Base-by-base conservation (phyloP, 129 eudicot species). In the Flaveria sonorensis region DNA sequence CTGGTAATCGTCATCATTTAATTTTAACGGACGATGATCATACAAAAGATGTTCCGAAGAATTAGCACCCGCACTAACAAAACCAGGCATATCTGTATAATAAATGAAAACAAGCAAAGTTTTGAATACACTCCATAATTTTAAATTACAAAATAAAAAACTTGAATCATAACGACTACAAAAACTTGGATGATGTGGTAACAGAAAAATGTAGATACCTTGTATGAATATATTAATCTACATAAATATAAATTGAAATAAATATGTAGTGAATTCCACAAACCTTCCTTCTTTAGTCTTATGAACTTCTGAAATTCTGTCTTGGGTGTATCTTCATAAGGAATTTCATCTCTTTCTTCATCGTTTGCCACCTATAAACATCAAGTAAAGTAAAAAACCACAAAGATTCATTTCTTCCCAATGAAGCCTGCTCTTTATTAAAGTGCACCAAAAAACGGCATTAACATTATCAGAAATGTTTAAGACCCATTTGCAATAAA, bases 1-100 rank as follows among this genome's bases (percentile, higher is more conserved):
- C 19, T 81, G 83, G 64, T 81, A 71, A 36, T 95, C 97, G 10
- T 95, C 99, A 0, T 74, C 72, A 7, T 95, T 95, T 14, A 92
- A 69, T 53, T 69, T 64, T 2, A 86, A 85, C 3, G 97, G 94
- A 1, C 81, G 92, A 26, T 95, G 99, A 77, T 95, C 99, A 61
- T 76, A 89, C 10, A 95, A 68, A 24, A 47, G 60, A 69, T 81
- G 82, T 8, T 23, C 47, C 7, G 71, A 47, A 24, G 69, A 52
- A 16, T 65, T 82, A 14, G 51, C 65, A 10, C 69, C 64, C n/a
- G 0, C 7, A 5, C 40, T 36, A 4, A 72, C 32, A 61, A 40
- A 78, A 16, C 92, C 92, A 71, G 84, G 86, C 89, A 88, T 88
- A 26, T 75, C 79, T 62, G 30, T 12, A 16, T 59, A 5, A 36